Evolutionary conservation across 352 stramenopile species (phyloP).

Genomic region (Globisporangium ultimum): DNA sequence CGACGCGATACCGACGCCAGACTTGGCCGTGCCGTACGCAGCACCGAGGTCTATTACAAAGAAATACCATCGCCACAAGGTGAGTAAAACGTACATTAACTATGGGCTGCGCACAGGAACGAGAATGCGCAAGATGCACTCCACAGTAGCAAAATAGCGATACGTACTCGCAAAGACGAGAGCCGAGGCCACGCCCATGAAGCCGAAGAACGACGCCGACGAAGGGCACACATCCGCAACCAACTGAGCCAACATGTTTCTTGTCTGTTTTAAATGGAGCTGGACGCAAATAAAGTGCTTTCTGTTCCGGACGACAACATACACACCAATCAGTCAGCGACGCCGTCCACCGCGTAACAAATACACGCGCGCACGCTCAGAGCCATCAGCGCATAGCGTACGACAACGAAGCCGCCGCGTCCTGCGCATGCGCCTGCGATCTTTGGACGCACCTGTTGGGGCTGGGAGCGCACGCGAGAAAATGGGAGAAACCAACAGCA

Average conservation of each 20-base stretch:
- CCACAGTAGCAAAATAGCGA: not conserved
- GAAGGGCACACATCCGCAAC: conserved; percentile 96
- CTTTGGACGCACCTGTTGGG: conserved; percentile 11
- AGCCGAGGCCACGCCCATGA: conserved; percentile 97
- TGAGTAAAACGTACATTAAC: too few relatives aligned
- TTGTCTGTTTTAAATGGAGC: not conserved
- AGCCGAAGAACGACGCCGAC: conserved; percentile 99
- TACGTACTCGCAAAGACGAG: conserved; percentile 92
- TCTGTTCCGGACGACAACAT: not conserved
- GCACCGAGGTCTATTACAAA: conserved; percentile 88
- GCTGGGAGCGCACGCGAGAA: conserved; percentile 4
- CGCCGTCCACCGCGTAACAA: not conserved
- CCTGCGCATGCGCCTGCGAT: conserved; percentile 1
- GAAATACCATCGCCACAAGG: too few relatives aligned
- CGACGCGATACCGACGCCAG: conserved; percentile 95
- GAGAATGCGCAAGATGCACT: too few relatives aligned
- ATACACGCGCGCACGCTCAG: not conserved
- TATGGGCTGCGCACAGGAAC: too few relatives aligned
- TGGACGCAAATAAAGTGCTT: not conserved
- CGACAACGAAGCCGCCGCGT: not conserved
- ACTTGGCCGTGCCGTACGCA: conserved; percentile 97
- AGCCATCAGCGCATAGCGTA: not conserved
- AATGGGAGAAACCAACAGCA: conserved; percentile 12
- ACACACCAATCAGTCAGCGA: not conserved
- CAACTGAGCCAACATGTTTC: conserved; percentile 33